Conservation (phyloP, 2,329 filamentous ascomycete genomes). For the Cercospora sesami region DNA sequence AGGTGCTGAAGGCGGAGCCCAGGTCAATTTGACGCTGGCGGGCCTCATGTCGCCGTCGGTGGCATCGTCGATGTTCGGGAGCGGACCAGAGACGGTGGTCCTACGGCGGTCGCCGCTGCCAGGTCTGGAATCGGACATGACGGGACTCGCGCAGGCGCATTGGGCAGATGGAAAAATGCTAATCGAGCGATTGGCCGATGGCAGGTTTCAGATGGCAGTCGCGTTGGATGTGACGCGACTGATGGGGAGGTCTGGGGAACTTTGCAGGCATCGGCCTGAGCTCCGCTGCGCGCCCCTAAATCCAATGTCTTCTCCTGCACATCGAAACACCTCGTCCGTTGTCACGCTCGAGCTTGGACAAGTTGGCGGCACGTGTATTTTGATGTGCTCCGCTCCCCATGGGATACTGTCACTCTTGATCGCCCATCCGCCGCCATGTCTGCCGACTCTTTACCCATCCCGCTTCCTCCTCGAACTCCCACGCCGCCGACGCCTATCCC, state of each 20-base stretch:
- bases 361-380: constrained; percentile 4
- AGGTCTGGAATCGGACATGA: constrained; percentile 13
- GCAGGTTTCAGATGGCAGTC: background rate
- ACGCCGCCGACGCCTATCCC: constrained; percentile 56
- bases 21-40: constrained; percentile 32
- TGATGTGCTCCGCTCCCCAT: background rate
- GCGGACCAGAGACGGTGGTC: constrained; percentile 27
- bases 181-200: constrained; percentile 7
- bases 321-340: background rate
- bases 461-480: constrained; percentile 62
- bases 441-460: constrained; percentile 56
- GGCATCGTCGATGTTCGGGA: constrained; percentile 18
- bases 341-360: constrained; percentile 1
- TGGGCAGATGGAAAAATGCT: constrained; percentile 14
- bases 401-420: background rate
- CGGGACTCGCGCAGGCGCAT: constrained; percentile 18
- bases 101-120: constrained; percentile 30
- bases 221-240: background rate
- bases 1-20: constrained; percentile 32
- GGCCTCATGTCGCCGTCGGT: constrained; percentile 19
- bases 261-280: background rate
- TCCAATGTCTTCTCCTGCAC: background rate
- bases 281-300: constrained; percentile 1
- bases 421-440: constrained; percentile 51
- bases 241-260: background rate